A percentile compares a stretch with the other conserved stretches of the same genome.
phyloP scores from a whole-genome alignment of 2,329 filamentous ascomycete species.

The Exophiala oligosperma region DNA sequence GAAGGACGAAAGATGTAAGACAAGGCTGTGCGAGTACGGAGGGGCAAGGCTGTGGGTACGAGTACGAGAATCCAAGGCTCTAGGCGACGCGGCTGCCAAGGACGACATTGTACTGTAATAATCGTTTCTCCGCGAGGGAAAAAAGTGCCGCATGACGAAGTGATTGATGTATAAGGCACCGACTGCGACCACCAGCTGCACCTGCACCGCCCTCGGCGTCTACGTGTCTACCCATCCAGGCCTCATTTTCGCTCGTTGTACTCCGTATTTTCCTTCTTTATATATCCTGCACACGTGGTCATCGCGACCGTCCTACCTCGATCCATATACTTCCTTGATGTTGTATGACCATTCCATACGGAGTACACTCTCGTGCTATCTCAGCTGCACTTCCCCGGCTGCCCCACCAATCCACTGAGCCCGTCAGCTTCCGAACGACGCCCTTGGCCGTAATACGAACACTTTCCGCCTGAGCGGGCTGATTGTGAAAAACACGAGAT shows the following conservation, averaged over 20 bases:
- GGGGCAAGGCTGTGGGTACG: too few species aligned
- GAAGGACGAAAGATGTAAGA: too few species aligned
- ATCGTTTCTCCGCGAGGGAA: not conserved
- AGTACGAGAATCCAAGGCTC: too few species aligned
- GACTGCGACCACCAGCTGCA: not conserved
- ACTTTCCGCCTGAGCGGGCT: not conserved
- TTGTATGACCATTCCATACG: too few species aligned
- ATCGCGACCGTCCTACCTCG: not conserved
- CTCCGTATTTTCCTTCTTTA: not conserved
- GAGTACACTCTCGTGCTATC: not conserved
- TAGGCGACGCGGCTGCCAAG: not conserved
- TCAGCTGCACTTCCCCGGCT: not conserved
- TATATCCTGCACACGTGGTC: not conserved
- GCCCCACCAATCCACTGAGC: constrained; percentile 1
- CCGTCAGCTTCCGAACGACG: constrained; percentile 16
- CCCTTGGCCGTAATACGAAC: constrained; percentile 5
- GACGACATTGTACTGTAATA: not conserved
- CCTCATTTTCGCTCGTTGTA: not conserved
- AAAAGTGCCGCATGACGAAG: constrained; percentile 4
- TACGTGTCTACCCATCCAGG: not conserved
- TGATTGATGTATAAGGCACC: not conserved
- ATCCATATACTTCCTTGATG: too few species aligned
- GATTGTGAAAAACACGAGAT: not conserved
- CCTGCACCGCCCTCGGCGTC: not conserved
- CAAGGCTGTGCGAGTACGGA: too few species aligned